phyloP scores from a whole-genome alignment of 176 grass and related monocot genomes.

The Eleusine indica region DNA sequence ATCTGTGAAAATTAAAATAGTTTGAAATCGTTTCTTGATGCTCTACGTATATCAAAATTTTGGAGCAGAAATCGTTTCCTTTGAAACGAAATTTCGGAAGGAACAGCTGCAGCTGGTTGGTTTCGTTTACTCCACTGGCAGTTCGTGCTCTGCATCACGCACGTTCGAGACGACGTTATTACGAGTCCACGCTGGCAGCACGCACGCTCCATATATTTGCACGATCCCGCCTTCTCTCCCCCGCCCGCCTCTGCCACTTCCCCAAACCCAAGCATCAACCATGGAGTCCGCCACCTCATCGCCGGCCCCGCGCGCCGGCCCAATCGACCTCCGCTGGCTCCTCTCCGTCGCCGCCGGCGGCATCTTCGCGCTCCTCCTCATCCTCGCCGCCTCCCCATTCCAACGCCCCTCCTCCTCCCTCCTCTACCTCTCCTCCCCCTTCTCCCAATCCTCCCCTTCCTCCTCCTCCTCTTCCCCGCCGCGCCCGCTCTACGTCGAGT shows the following conservation, averaged over 20 bases:
- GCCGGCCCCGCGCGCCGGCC: neutral
- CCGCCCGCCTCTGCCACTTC: neutral
- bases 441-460: neutral
- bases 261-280: neutral
- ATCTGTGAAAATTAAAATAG: too few species aligned
- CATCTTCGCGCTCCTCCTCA: constrained; percentile 46
- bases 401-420: constrained; percentile 24
- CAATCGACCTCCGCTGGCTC: constrained; percentile 47
- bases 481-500: constrained; percentile 52
- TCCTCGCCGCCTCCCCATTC: constrained; percentile 32
- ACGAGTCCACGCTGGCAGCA: neutral
- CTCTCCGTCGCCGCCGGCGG: constrained; percentile 45
- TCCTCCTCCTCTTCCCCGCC: neutral
- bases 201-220: constrained; percentile 7
- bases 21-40: too few species aligned
- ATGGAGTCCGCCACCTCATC: constrained; percentile 40
- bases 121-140: neutral
- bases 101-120: neutral
- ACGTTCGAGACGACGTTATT: neutral
- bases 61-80: too few species aligned
- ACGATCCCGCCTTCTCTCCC: neutral
- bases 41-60: too few species aligned
- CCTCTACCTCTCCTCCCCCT: constrained; percentile 12
- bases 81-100: neutral
- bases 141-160: neutral